Evolutionary conservation across 306 rosid genomes (phyloP).

Genomic region (Corylus americana): DNA sequence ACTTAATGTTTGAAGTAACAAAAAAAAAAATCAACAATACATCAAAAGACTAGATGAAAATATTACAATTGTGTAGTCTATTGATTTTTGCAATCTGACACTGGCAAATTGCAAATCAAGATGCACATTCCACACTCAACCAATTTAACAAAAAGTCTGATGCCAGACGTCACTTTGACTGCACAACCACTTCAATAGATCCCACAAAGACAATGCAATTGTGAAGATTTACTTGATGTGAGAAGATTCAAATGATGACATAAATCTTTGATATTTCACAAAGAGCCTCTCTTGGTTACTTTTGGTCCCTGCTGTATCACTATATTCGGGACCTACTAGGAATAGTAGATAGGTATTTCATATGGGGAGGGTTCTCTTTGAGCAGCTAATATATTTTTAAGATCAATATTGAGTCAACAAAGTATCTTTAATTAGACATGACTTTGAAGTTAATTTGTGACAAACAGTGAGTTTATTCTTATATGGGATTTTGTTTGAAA

Average conservation of each 20-base stretch:
- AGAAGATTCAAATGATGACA: not conserved
- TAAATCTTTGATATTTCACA: not conserved
- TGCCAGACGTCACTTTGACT: not conserved
- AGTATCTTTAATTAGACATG: not conserved
- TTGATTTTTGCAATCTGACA: not conserved
- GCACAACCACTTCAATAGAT: not conserved
- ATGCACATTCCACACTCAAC: not conserved
- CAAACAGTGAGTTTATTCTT: not conserved
- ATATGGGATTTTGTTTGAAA: not conserved
- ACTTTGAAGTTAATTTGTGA: not conserved
- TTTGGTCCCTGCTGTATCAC: not conserved
- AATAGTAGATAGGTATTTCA: not conserved
- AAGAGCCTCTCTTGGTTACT: not conserved
- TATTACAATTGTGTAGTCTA: not conserved
- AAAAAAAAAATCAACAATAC: constrained; percentile 11
- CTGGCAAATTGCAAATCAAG: not conserved
- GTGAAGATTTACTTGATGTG: not conserved
- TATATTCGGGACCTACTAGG: not conserved
- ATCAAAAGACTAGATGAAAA: not conserved
- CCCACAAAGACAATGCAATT: not conserved
- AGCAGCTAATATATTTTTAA: not conserved
- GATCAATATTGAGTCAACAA: not conserved
- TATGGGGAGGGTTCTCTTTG: constrained; percentile 3
- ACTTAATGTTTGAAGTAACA: constrained; percentile 17
- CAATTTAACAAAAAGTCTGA: not conserved